phyloP scores from a whole-genome alignment of 2,329 filamentous ascomycete species.

The Diaporthe aspalathi region DNA sequence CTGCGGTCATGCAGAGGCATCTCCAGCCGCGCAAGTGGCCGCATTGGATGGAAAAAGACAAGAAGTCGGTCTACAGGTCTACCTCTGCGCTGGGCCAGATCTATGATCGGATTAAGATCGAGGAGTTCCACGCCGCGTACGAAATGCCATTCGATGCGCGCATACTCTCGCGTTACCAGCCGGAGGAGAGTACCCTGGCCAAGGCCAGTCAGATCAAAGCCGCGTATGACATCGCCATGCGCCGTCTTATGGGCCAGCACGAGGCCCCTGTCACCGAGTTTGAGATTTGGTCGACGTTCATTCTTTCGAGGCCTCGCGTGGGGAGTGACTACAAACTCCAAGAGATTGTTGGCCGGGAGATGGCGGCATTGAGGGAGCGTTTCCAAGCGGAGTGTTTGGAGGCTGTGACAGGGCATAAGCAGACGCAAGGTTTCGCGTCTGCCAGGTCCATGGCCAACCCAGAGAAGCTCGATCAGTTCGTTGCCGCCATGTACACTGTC shows the following conservation, averaged over 20 bases:
- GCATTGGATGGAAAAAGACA: conserved; percentile 85
- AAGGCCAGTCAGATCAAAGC: conserved; percentile 75
- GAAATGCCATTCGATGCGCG: conserved; percentile 79
- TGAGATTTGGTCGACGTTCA: conserved; percentile 90
- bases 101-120: conserved; percentile 76
- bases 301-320: conserved; percentile 78
- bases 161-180: conserved; percentile 72
- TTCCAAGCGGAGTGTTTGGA: conserved; percentile 76
- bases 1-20: conserved; percentile 73
- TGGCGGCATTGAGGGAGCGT: conserved; percentile 72
- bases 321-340: conserved; percentile 86
- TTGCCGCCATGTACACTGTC: conserved; percentile 88
- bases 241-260: conserved; percentile 85
- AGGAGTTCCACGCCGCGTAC: conserved; percentile 77
- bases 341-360: conserved; percentile 81
- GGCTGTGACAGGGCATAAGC: conserved; percentile 55
- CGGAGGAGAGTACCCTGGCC: conserved; percentile 66
- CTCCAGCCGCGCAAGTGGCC: conserved; percentile 77
- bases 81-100: conserved; percentile 80
- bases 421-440: conserved; percentile 58
- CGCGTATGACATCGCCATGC: conserved; percentile 81
- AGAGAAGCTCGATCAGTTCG: conserved; percentile 73
- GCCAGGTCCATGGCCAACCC: conserved; percentile 52
- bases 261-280: conserved; percentile 84
- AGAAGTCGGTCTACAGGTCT: conserved; percentile 72